Evolutionary conservation across 2,329 filamentous ascomycete species (phyloP).

Genomic region (Paraphoma sp.): DNA sequence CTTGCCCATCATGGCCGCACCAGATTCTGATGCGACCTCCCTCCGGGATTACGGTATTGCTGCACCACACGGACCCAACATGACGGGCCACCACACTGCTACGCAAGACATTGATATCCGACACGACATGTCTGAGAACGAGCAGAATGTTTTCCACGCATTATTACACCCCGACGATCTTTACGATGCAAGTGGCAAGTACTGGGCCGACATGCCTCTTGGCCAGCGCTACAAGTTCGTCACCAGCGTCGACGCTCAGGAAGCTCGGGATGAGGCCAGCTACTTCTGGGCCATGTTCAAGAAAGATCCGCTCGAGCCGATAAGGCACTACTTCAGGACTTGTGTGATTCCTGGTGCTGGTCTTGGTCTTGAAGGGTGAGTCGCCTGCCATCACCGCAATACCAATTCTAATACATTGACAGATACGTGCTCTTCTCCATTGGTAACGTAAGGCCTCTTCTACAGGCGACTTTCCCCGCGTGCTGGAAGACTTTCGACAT

Average conservation of each 20-base stretch:
- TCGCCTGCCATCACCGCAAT: not conserved
- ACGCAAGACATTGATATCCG: constrained; percentile 47
- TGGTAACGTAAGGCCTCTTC: constrained; percentile 86
- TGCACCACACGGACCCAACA: constrained; percentile 58
- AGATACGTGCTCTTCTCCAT: constrained; percentile 97
- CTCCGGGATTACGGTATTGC: constrained; percentile 57
- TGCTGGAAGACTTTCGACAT: constrained; percentile 75
- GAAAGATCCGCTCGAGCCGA: constrained; percentile 80
- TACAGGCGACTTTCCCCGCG: constrained; percentile 73
- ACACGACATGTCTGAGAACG: constrained; percentile 61
- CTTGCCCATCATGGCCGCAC: constrained; percentile 30
- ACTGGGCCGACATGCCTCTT: constrained; percentile 89
- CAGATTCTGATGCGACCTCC: constrained; percentile 24
- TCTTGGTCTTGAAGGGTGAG: constrained; percentile 78
- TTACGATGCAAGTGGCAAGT: constrained; percentile 80
- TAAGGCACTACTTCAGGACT: constrained; percentile 88
- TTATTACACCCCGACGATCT: constrained; percentile 88
- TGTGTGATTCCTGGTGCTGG: constrained; percentile 92
- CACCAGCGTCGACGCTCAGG: constrained; percentile 71
- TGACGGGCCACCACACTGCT: constrained; percentile 51
- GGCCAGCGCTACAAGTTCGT: constrained; percentile 77
- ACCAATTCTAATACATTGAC: constrained; percentile 2
- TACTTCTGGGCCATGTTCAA: constrained; percentile 81
- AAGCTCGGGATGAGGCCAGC: constrained; percentile 71
- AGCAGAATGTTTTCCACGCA: constrained; percentile 73